Conservation (phyloP, 108 stramenopile genomes). For the Skeletonema marinoi region DNA sequence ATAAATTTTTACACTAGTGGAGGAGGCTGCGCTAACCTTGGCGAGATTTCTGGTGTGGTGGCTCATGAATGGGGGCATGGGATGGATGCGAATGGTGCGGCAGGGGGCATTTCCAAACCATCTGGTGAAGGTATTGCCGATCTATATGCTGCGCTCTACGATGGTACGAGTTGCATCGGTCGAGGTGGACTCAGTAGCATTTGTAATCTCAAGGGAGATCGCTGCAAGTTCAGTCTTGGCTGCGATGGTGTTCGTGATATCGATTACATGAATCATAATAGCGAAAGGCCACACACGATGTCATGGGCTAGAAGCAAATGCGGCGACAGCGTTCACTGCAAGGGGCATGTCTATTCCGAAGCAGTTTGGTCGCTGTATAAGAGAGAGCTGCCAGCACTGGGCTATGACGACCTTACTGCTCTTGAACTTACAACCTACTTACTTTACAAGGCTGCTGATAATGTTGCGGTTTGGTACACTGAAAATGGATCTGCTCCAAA, state of each 20-base stretch:
- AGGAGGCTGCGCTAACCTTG: conserved; percentile 22
- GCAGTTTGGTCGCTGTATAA: conserved; percentile 33
- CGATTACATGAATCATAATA: not conserved
- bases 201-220: not conserved
- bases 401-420: conserved; percentile 31
- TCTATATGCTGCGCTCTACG: conserved; percentile 21
- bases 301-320: not conserved
- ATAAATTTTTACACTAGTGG: conserved; percentile 28
- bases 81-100: conserved; percentile 21
- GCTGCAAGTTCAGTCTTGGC: not conserved
- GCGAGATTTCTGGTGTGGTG: conserved; percentile 7
- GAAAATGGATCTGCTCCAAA: not conserved
- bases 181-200: conserved; percentile 6
- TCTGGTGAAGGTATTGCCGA: conserved; percentile 43
- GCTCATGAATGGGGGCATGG: conserved; percentile 29
- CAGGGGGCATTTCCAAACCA: conserved; percentile 21
- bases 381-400: conserved; percentile 10
- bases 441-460: conserved; percentile 27
- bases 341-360: conserved; percentile 6
- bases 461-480: conserved; percentile 19
- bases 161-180: conserved; percentile 37
- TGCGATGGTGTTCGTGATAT: not conserved
- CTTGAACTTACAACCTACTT: conserved; percentile 22
- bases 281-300: not conserved
- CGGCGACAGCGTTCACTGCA: not conserved